phyloP scores from a whole-genome alignment of 2,329 filamentous ascomycete genomes.

The Penicillium crustosum region DNA sequence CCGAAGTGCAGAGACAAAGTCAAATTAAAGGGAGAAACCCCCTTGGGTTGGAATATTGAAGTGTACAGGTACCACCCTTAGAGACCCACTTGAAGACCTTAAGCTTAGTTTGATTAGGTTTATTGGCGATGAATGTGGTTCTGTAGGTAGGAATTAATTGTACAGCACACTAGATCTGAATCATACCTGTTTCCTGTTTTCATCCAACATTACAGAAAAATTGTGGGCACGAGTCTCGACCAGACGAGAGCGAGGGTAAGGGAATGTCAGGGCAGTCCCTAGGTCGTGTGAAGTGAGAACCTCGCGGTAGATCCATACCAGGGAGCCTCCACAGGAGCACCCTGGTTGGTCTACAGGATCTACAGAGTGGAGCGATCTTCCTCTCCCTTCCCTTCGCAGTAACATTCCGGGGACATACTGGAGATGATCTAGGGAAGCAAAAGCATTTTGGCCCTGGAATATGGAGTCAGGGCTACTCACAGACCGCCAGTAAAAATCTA shows the following conservation, averaged over 20 bases:
- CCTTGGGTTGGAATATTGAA: slow-evolving; percentile 2
- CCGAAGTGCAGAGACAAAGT: not conserved
- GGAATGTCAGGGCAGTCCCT: slow-evolving; percentile 16
- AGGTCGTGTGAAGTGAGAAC: slow-evolving; percentile 15
- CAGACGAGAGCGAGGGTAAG: not conserved
- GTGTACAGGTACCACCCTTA: not conserved
- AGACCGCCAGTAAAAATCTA: slow-evolving; percentile 31
- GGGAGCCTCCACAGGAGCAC: slow-evolving; percentile 9
- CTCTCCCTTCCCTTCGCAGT: slow-evolving; percentile 26
- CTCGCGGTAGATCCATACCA: slow-evolving; percentile 30
- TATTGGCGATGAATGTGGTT: not conserved
- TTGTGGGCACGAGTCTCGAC: not conserved
- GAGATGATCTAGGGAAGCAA: slow-evolving; percentile 8
- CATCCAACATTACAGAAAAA: not conserved
- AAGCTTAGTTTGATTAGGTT: not conserved
- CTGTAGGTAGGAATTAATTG: not conserved
- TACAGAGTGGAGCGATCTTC: slow-evolving; percentile 18
- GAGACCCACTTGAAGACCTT: slow-evolving; percentile 7
- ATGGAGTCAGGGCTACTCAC: slow-evolving; percentile 13
- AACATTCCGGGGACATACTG: slow-evolving; percentile 32
- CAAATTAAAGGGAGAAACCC: not conserved
- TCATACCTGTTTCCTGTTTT: not conserved
- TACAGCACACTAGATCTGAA: not conserved
- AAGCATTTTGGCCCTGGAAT: slow-evolving; percentile 11
- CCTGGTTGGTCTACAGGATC: slow-evolving; percentile 7